Evolutionary conservation across 2,329 filamentous ascomycete species (phyloP), one percentile per base, ranked within the genome.

Genomic region (Colletotrichum eleusines): DNA sequence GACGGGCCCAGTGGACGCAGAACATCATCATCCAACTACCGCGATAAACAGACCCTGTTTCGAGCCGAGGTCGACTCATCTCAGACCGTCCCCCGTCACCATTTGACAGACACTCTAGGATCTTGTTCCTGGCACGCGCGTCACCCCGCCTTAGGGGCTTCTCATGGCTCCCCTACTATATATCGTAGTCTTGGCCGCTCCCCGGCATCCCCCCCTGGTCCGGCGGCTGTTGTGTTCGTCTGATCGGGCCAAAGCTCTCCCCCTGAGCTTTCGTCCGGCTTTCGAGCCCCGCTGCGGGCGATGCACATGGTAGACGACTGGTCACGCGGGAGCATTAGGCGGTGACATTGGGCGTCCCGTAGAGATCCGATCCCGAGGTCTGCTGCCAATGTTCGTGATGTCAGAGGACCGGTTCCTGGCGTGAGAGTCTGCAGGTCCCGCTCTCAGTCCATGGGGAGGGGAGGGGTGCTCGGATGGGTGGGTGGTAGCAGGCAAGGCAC

Each of bases 321-420:
- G 63, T 42, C 40, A 42, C 6, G n/a, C n/a, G n/a, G n/a, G 40
- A 20, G 14, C 18, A 20, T 8, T 42, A 6, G 40, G 6, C 18
- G 40, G 40, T 42, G 16, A 20, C 16, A 42, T 7, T 18, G 64
- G 58, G 42, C 20, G 3, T 40, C 44, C 20, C 20, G 8, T 46
- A 12, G 11, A 42, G 44, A 35, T n/a, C n/a, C 55, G 28, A 38
- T 14, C 1, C 40, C 35, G 35, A 58, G 61, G 8, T 44, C 33
- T 33, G 33, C 33, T 33, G 68, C 68, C 68, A 63, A 59, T 63
- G 51, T 48, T 71, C 63, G 69, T 71, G 58, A 71, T 71, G 69
- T 71, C 69, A 71, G 69, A 33, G 58, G 51, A n/a, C 44, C 31
- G 31, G 68, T 54, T 60, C 54, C 54, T 54, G 66, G 63, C 23